phyloP scores from a whole-genome alignment of 139 green algal species.

The Coccomyxa sp. region DNA sequence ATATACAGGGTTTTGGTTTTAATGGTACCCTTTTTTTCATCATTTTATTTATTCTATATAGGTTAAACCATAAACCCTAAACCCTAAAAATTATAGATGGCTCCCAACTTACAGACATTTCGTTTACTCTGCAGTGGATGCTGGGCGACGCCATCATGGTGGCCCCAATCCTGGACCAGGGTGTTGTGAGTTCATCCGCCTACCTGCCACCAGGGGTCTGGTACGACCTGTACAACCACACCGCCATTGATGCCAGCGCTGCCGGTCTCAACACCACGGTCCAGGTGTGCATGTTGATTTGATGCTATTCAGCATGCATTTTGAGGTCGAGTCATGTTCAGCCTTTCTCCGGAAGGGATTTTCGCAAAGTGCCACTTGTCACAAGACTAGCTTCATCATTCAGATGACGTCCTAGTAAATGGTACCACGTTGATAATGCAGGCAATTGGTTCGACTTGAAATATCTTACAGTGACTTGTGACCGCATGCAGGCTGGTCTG shows the following conservation, averaged over 20 bases:
- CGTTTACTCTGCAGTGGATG: not conserved
- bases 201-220: slow-evolving; percentile 63
- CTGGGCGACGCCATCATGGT: slow-evolving; percentile 44
- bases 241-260: slow-evolving; percentile 2
- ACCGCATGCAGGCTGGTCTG: not conserved
- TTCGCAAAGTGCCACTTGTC: not conserved
- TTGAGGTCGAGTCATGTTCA: too few relatives aligned
- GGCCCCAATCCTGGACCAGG: slow-evolving; percentile 52
- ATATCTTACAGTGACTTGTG: not conserved
- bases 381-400: not conserved
- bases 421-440: too few relatives aligned
- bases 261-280: slow-evolving; percentile 6
- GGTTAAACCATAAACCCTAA: too few relatives aligned
- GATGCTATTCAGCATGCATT: not conserved
- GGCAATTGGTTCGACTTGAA: not conserved
- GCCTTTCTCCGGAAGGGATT: slow-evolving; percentile 25
- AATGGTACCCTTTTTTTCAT: too few relatives aligned
- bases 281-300: not conserved
- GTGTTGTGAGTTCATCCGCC: slow-evolving; percentile 20
- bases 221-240: slow-evolving; percentile 41
- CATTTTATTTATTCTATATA: too few relatives aligned
- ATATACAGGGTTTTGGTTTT: too few relatives aligned
- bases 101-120: too few relatives aligned
- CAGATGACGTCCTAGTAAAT: not conserved
- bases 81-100: too few relatives aligned